Conservation (phyloP, 2,329 filamentous ascomycete genomes). For the Alternaria ventricosa region DNA sequence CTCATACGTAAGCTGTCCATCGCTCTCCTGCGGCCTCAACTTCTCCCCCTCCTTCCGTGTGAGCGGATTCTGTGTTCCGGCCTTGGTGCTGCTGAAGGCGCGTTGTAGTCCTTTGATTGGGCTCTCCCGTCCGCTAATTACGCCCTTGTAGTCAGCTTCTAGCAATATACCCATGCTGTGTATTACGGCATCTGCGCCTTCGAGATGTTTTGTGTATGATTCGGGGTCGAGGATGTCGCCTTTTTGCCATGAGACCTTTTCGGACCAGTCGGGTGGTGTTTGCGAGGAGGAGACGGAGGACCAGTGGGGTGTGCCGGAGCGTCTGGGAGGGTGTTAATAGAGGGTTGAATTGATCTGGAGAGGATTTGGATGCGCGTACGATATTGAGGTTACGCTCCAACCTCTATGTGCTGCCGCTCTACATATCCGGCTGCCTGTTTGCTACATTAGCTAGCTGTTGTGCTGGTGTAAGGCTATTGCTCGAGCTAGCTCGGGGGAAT, state of each 20-base stretch:
- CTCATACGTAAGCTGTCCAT: constrained; percentile 89
- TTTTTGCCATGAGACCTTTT: constrained; percentile 82
- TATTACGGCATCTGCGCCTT: constrained; percentile 81
- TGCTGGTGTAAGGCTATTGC: background rate
- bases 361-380: constrained; percentile 59
- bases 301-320: constrained; percentile 90
- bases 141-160: constrained; percentile 96
- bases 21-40: constrained; percentile 69
- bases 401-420: constrained; percentile 83
- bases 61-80: constrained; percentile 72
- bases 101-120: constrained; percentile 78
- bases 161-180: constrained; percentile 96
- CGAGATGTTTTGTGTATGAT: constrained; percentile 78
- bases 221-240: constrained; percentile 85
- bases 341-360: background rate
- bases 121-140: constrained; percentile 82
- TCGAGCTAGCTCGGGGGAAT: background rate
- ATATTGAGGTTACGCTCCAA: constrained; percentile 92
- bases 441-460: background rate
- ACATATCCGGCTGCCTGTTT: constrained; percentile 77
- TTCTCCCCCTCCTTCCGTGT: constrained; percentile 63
- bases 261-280: constrained; percentile 78
- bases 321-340: constrained; percentile 59
- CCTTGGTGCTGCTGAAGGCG: constrained; percentile 74
- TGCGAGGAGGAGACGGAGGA: constrained; percentile 74